phyloP scores from a whole-genome alignment of 2,329 filamentous ascomycete genomes.

The Hansfordia pulvinata region DNA sequence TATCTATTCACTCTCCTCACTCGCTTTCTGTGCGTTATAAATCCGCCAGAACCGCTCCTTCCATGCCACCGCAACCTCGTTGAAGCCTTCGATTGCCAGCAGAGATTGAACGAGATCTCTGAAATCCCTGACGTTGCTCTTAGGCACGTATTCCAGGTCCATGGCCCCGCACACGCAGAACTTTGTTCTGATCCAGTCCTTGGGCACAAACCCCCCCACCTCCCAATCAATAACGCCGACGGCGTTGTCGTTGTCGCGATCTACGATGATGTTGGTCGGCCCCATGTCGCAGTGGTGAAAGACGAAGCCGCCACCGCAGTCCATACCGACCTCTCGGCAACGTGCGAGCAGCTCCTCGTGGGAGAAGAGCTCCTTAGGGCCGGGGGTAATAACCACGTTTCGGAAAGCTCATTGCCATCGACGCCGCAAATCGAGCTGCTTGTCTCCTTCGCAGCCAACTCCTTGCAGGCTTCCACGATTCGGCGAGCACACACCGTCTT shows the following conservation, averaged over 20 bases:
- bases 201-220: not conserved
- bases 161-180: constrained; percentile 1
- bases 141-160: not conserved
- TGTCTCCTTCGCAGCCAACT: not conserved
- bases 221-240: constrained; percentile 1
- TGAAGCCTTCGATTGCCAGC: not conserved
- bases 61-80: not conserved
- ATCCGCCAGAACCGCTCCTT: not conserved
- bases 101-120: not conserved
- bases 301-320: not conserved
- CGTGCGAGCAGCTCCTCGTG: not conserved
- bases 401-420: not conserved
- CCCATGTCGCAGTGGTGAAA: constrained; percentile 1
- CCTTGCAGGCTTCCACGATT: not conserved
- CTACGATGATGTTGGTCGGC: not conserved
- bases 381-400: not conserved
- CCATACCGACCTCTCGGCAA: not conserved
- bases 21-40: too few relatives aligned
- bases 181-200: not conserved
- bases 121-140: not conserved
- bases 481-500: not conserved
- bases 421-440: not conserved
- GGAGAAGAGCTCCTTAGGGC: not conserved
- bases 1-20: too few relatives aligned
- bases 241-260: not conserved